These are phyloP conservation scores for Geotrichum histeridarum DNA, from an alignment of 1,139 yeast genomes.

Conservation along the genomic window DNA sequence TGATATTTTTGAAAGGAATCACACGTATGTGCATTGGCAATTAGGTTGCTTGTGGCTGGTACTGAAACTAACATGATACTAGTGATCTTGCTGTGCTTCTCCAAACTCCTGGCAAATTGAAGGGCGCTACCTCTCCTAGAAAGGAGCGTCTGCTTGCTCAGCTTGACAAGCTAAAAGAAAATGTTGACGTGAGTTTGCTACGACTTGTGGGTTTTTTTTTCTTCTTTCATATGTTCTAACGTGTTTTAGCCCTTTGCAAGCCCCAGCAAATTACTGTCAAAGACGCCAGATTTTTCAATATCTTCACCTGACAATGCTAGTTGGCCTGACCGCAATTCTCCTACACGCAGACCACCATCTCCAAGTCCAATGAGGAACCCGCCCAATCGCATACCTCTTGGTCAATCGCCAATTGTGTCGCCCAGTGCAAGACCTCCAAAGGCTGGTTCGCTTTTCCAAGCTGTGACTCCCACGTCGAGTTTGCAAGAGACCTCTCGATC, in stretches of 20 bases:
- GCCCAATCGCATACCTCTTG: neutral
- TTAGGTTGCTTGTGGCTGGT: neutral
- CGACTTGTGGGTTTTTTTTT: no score
- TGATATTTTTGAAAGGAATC: slow-evolving; percentile 28
- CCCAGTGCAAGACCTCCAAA: slow-evolving; percentile 3
- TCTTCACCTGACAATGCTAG: neutral
- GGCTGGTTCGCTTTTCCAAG: neutral
- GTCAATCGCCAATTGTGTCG: slow-evolving; percentile 2
- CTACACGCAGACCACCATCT: slow-evolving; percentile 1
- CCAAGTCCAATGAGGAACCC: slow-evolving; percentile 2
- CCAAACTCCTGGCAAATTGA: slow-evolving; percentile 36
- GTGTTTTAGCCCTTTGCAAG: slow-evolving; percentile 3
- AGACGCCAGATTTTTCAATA: neutral
- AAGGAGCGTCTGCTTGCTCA: slow-evolving; percentile 25
- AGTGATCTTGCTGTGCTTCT: slow-evolving; percentile 30
- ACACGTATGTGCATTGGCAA: slow-evolving; percentile 25
- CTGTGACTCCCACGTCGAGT: neutral
- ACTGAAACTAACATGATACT: slow-evolving; percentile 1
- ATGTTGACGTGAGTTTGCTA: slow-evolving; percentile 3
- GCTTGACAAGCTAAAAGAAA: slow-evolving; percentile 23
- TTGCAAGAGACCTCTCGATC: neutral
- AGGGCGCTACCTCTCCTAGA: slow-evolving; percentile 35
- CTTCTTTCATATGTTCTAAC: neutral
- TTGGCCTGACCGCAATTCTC: neutral
- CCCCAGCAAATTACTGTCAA: slow-evolving; percentile 2